phyloP scores from a whole-genome alignment of 768 basidiomycete species.

The Mycena venus region DNA sequence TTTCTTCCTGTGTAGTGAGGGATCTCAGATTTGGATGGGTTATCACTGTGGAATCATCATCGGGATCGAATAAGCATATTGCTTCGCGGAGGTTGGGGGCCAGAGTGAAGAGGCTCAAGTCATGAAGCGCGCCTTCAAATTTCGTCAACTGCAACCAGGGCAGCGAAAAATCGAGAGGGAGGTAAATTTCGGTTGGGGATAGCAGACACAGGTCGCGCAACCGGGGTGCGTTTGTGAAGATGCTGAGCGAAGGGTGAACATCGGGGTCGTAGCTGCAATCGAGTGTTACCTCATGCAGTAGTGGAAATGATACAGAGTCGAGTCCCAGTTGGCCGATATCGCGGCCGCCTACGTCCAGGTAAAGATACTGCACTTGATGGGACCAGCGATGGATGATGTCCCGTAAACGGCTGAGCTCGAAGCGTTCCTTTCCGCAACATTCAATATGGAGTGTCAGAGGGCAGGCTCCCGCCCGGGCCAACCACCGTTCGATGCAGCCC shows the following conservation, averaged over 20 bases:
- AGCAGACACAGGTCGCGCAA: neutral
- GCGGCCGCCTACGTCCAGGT: neutral
- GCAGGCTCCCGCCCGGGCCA: neutral
- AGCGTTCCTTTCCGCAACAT: neutral
- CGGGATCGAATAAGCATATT: neutral
- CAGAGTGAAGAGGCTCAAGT: neutral
- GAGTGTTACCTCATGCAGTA: neutral
- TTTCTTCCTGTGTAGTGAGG: neutral
- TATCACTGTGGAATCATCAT: neutral
- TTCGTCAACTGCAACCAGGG: neutral
- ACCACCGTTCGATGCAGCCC: neutral
- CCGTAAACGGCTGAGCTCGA: neutral
- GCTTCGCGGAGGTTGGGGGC: neutral
- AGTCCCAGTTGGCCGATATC: neutral
- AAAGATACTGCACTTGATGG: neutral
- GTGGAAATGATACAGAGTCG: neutral
- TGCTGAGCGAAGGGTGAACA: neutral
- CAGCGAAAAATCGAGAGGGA: too few species aligned
- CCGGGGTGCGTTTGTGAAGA: neutral
- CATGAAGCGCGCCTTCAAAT: neutral
- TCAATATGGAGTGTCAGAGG: neutral
- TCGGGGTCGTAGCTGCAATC: neutral
- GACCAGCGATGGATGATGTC: neutral
- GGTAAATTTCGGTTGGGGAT: neutral
- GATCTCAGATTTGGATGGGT: neutral